These are phyloP conservation scores for Venturia asperata DNA, from an alignment of 2,329 filamentous ascomycete species.

Conservation along the genomic window DNA sequence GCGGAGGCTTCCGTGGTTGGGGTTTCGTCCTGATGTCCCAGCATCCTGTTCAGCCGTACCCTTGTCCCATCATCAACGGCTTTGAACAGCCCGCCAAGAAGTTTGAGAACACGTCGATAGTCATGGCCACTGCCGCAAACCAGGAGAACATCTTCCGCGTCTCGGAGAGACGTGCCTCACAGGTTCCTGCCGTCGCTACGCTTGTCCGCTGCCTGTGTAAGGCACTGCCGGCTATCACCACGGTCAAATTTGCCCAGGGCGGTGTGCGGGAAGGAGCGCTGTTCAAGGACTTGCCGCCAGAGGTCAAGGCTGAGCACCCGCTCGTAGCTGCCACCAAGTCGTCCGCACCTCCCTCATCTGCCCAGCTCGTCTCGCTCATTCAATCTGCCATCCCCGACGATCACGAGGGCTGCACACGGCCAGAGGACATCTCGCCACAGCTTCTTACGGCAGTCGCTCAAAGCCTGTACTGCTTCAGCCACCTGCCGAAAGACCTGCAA, in stretches of 20 bases:
- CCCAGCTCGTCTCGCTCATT: constrained; percentile 44
- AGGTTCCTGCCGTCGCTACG: constrained; percentile 77
- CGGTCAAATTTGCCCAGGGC: constrained; percentile 77
- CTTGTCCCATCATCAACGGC: constrained; percentile 73
- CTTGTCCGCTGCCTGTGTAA: constrained; percentile 69
- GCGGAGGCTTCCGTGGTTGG: constrained; percentile 85
- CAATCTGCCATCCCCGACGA: constrained; percentile 39
- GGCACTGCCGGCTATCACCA: constrained; percentile 61
- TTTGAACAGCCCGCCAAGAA: constrained; percentile 58
- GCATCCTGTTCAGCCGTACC: constrained; percentile 69
- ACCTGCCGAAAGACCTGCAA: constrained; percentile 32
- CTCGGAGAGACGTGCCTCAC: constrained; percentile 67
- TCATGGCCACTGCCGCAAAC: constrained; percentile 36
- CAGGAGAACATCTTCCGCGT: constrained; percentile 55
- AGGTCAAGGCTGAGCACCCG: constrained; percentile 58
- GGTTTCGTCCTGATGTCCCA: constrained; percentile 81
- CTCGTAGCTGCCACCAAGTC: constrained; percentile 54
- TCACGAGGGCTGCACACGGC: constrained; percentile 13
- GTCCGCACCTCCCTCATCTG: constrained; percentile 44
- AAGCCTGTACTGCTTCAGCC: constrained; percentile 48
- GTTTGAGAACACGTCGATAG: constrained; percentile 51
- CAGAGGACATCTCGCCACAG: constrained; percentile 19
- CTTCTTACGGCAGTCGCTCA: constrained; percentile 53
- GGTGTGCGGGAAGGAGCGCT: constrained; percentile 80
- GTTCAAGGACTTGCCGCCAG: constrained; percentile 58